phyloP scores from a whole-genome alignment of 1,284 basidiomycete species.

The Thelephora terrestris region DNA sequence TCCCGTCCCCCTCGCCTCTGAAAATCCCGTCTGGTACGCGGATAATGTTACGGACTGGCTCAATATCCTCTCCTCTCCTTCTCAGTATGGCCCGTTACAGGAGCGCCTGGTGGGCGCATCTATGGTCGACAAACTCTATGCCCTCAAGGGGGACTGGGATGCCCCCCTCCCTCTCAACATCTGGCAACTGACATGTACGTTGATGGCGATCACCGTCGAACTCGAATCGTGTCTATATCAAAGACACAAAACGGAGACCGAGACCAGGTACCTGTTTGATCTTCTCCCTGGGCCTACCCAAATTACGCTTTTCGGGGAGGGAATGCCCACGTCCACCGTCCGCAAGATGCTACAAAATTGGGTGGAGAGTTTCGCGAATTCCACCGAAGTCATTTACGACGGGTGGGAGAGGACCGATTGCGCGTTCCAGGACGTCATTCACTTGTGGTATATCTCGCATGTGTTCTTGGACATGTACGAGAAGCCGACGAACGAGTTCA shows the following conservation, averaged over 20 bases:
- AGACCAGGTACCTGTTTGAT: neutral
- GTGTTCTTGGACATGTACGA: conserved; percentile 1
- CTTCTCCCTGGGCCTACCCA: neutral
- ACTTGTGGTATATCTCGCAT: neutral
- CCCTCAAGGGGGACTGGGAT: neutral
- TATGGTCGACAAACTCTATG: neutral
- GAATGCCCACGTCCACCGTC: neutral
- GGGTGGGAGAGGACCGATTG: neutral
- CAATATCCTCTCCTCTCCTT: neutral
- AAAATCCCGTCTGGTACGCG: neutral
- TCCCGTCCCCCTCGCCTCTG: neutral
- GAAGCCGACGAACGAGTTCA: conserved; percentile 1
- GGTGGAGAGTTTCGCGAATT: neutral
- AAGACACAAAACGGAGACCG: neutral
- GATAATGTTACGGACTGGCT: neutral
- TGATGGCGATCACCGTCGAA: neutral
- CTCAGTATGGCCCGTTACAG: neutral
- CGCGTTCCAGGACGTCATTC: neutral
- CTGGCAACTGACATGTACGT: neutral
- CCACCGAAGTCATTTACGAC: neutral
- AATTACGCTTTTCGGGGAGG: neutral
- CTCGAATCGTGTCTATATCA: neutral
- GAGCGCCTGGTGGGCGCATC: neutral
- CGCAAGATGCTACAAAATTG: neutral
- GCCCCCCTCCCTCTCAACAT: neutral